Evolutionary conservation across 495 filamentous ascomycete genomes (phyloP), one percentile per base, ranked within the genome.

Genomic region (Neurospora sp.): DNA sequence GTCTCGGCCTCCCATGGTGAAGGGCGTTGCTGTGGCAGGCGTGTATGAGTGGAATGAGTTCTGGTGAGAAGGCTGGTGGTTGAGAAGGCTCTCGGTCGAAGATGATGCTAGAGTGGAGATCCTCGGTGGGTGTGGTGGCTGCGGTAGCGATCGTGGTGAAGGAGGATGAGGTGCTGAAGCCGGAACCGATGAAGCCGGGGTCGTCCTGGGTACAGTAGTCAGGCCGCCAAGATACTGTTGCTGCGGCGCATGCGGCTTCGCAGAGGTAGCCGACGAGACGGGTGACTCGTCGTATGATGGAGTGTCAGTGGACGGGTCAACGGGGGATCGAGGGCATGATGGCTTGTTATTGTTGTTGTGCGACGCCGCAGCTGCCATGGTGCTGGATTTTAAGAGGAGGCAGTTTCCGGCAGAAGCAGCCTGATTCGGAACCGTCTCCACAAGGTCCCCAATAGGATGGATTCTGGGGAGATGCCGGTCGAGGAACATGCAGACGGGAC

Each of bases 221-320:
- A 85, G 78, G 71, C 83, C 85, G 73, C 81, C 79, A 48, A 83
- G 76, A 74, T 86, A 85, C 71, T 81, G 81, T 59, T 82, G 78
- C 31, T 79, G 78, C 68, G 84, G 80, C 53, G 53, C 53, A 66
- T 66, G 53, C 53, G 53, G 53, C 70, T 82, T 81, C 61, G 87
- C 85, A 22, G 88, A 89, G 42, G 87, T 84, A 70, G 87, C 83
- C 69, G 87, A 87, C 68, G 87, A 85, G 73, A 86, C 85, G 46
- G 86, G 84, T 39, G 86, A 85, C 71, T 87, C 86, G 76, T 86
- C 85, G 82, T 87, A 88, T 48, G 86, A 86, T 35, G 53, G 53
- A 66, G 22, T 66, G 74, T 84, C 80, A 38, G 82, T 83, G 40
- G 85, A 86, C 69, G 81, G 83, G 76, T 84, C 85, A 66, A 66